Base-by-base conservation (phyloP, 257 asterid species). In the Nicotiana knightiana region DNA sequence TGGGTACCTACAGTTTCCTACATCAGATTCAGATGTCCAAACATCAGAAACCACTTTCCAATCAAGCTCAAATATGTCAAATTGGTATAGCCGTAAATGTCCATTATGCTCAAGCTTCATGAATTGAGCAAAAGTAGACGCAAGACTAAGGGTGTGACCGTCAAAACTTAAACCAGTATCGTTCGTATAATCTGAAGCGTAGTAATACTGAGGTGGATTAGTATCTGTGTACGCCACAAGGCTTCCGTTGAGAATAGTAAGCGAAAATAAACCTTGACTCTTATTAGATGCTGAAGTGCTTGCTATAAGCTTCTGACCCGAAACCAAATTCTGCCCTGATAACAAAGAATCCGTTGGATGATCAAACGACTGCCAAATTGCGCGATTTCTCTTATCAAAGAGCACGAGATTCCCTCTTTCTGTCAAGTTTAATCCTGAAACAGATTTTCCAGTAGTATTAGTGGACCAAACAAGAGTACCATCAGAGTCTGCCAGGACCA, bases 351-450 rank as follows among this genome's bases (percentile, higher is more conserved):
- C 82, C 6, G 48, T 28, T 5, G 85, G 87, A 57, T 84, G 33
- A 67, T 81, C 82, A 81, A 81, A 84, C 64, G 82, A 81, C 18
- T 81, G 87, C 87, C 87, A 85, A 4, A 81, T 4, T 62, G 67
- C 67, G 54, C 32, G 62, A 8, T 84, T 84, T 11, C 33, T 78
- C 1, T 53, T 58, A 54, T 82, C 68, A 46, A 35, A 58, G 12
- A 85, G 55, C 11, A 77, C 85, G 4, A 81, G 82, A 67, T 85
- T 81, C 1, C 87, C 87, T 3, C 4, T 77, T 2, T 39, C 53
- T 32, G 61, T 24, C 9, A 43, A 43, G 11, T 43, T 43, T 43
- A 43, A 43, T 0, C 48, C 48, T 43, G 48, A 43, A 43, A 43
- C 48, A 8, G 48, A 7, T 43, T 43, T 43, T 0, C 48, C 48